These are phyloP conservation scores for Pythium coloratum DNA, from an alignment of 352 stramenopile genomes.

Conservation along the genomic window DNA sequence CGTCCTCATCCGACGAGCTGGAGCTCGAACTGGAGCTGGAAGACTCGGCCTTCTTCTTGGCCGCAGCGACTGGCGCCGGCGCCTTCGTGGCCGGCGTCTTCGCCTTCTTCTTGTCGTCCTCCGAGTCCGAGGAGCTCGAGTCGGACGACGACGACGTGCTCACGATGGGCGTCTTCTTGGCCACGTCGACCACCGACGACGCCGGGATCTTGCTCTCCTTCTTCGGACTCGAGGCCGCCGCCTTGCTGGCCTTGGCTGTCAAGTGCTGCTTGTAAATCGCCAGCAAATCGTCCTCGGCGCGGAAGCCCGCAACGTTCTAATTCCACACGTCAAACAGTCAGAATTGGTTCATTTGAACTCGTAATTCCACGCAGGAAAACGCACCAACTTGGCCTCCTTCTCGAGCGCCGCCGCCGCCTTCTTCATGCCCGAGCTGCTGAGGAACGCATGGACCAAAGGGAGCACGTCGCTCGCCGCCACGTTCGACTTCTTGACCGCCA, in stretches of 20 bases:
- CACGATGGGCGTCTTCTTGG: conserved; percentile 47
- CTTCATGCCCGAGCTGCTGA: conserved; percentile 66
- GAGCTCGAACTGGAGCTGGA: conserved; percentile 29
- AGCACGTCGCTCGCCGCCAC: conserved; percentile 77
- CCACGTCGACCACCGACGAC: conserved; percentile 51
- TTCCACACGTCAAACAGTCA: conserved; percentile 2
- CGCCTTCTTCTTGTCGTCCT: conserved; percentile 17
- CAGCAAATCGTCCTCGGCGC: conserved; percentile 67
- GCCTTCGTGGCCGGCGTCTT: conserved; percentile 24
- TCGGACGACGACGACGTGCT: conserved; percentile 31
- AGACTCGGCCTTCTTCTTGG: conserved; percentile 34
- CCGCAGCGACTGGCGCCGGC: conserved; percentile 6
- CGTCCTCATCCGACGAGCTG: conserved; percentile 42
- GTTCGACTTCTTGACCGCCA: conserved; percentile 35
- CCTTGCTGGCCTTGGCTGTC: conserved; percentile 32
- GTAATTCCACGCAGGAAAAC: no score
- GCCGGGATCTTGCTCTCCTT: conserved; percentile 56
- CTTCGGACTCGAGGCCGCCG: conserved; percentile 28
- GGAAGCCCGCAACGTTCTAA: conserved; percentile 46
- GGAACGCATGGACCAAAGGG: conserved; percentile 70
- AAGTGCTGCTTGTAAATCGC: conserved; percentile 76
- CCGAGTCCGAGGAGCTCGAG: conserved; percentile 26
- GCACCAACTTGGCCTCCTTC: conserved; percentile 75
- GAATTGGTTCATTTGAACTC: no score
- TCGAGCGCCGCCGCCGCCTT: conserved; percentile 60